Evolutionary conservation across 805 yeast genomes (phyloP).

Genomic region (Ogataea paraovalis): DNA sequence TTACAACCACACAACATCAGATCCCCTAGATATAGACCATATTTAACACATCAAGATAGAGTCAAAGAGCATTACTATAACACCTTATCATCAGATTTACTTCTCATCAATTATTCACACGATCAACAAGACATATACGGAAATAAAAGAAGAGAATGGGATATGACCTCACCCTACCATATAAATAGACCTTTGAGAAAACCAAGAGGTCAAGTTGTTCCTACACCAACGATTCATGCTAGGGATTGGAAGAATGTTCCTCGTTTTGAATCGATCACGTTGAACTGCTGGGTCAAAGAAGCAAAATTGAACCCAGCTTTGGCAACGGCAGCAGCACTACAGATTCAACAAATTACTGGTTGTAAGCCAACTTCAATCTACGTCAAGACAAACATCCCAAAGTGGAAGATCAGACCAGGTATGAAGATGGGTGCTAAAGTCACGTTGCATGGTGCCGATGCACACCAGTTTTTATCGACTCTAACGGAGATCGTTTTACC

Average conservation of each 20-base stretch:
- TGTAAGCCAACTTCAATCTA: constrained; percentile 69
- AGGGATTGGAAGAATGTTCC: constrained; percentile 72
- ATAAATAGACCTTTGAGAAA: constrained; percentile 72
- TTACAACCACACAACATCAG: constrained; percentile 69
- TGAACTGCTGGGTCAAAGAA: constrained; percentile 73
- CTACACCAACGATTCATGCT: constrained; percentile 70
- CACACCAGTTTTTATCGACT: constrained; percentile 82
- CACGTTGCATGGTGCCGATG: constrained; percentile 69
- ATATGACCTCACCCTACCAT: constrained; percentile 83
- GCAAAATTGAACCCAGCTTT: constrained; percentile 68
- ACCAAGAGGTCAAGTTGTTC: constrained; percentile 71
- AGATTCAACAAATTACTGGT: constrained; percentile 93
- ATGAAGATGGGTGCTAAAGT: constrained; percentile 89
- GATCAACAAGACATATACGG: constrained; percentile 54
- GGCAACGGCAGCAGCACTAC: constrained; percentile 72
- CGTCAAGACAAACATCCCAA: constrained; percentile 75
- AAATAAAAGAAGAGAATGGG: constrained; percentile 77
- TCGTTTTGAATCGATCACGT: constrained; percentile 55
- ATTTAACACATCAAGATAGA: constrained; percentile 73
- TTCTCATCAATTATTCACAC: constrained; percentile 75
- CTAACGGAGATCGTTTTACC: constrained; percentile 91
- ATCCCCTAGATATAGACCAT: constrained; percentile 75
- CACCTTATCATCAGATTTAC: constrained; percentile 70
- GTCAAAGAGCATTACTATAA: constrained; percentile 70
- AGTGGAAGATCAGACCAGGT: constrained; percentile 85